phyloP scores from a whole-genome alignment of 2,329 filamentous ascomycete species.

The Penicillium decumbens region DNA sequence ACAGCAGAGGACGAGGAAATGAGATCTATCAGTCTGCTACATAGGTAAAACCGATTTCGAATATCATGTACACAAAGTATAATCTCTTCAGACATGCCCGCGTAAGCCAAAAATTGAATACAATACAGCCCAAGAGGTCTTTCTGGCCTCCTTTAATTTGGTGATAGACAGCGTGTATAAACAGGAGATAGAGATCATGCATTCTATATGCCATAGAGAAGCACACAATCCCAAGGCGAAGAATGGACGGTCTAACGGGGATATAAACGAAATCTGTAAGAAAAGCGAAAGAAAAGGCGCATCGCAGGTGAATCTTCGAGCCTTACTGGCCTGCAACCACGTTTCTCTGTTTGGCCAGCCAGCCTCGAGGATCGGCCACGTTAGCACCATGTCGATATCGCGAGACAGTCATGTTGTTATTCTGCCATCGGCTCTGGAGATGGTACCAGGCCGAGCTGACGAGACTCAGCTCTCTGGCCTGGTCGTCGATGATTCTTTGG shows the following conservation, averaged over 20 bases:
- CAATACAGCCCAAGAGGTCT: neutral
- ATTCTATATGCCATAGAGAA: slow-evolving; percentile 10
- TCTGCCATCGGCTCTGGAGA: slow-evolving; percentile 44
- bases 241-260: slow-evolving; percentile 4
- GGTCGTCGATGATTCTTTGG: slow-evolving; percentile 38
- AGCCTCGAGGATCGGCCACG: slow-evolving; percentile 40
- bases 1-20: no score
- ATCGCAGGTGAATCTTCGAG: neutral
- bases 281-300: neutral
- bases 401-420: slow-evolving; percentile 41
- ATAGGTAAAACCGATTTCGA: neutral
- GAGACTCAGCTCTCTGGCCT: slow-evolving; percentile 43
- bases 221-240: slow-evolving; percentile 3
- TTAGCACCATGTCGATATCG: slow-evolving; percentile 38
- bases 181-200: neutral
- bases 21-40: neutral
- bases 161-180: neutral
- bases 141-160: neutral
- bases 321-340: slow-evolving; percentile 36
- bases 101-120: neutral
- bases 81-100: neutral
- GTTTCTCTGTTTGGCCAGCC: slow-evolving; percentile 44
- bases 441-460: slow-evolving; percentile 48
- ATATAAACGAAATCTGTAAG: slow-evolving; percentile 7
- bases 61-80: neutral